These are phyloP conservation scores for Yamadazyma mexicana DNA, from an alignment of 1,139 yeast genomes.

Conservation along the genomic window DNA sequence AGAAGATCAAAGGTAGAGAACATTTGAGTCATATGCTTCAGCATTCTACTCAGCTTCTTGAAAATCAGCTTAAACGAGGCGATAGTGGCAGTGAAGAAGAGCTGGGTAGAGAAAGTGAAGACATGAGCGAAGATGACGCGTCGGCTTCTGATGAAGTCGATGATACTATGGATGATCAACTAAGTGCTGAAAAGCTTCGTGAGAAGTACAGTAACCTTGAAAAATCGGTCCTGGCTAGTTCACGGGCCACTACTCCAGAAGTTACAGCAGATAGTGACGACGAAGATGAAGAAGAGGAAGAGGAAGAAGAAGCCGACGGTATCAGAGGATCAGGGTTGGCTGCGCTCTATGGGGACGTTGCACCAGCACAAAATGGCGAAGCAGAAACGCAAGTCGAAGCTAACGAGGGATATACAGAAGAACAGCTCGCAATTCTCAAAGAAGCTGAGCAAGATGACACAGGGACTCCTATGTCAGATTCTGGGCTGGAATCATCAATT, in stretches of 20 bases:
- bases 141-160: constrained; percentile 30
- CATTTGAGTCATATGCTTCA: constrained; percentile 87
- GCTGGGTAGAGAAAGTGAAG: constrained; percentile 20
- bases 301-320: constrained; percentile 9
- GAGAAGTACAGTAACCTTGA: constrained; percentile 56
- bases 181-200: constrained; percentile 66
- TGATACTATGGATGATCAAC: constrained; percentile 47
- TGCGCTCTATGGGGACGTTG: constrained; percentile 27
- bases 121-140: constrained; percentile 21
- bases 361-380: constrained; percentile 5
- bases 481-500: constrained; percentile 20
- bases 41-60: constrained; percentile 86
- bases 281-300: constrained; percentile 23
- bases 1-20: constrained; percentile 77
- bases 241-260: constrained; percentile 2
- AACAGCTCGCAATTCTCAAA: constrained; percentile 33
- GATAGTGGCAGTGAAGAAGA: constrained; percentile 24
- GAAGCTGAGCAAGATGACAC: constrained; percentile 18
- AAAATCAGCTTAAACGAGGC: constrained; percentile 66
- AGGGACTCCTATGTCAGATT: constrained; percentile 13
- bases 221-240: constrained; percentile 10
- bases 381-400: constrained; percentile 2
- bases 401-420: constrained; percentile 32
- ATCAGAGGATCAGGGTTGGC: constrained; percentile 27
- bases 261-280: constrained; percentile 11